Base-by-base conservation (phyloP, 176 grass and related monocot genomes). In the Rhynchospora breviuscula region DNA sequence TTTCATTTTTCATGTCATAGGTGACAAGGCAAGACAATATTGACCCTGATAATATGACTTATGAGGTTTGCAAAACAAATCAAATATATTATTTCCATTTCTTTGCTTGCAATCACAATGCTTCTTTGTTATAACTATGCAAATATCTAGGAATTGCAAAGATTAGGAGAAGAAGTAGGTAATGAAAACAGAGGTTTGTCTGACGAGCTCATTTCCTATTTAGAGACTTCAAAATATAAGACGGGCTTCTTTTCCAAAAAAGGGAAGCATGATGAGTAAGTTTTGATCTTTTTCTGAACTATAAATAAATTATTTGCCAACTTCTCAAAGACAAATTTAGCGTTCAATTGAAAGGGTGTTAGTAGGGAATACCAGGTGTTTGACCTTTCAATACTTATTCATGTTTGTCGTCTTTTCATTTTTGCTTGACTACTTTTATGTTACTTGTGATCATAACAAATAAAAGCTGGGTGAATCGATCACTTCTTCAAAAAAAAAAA, bases 11-110 rank as follows among this genome's bases (percentile, higher is more conserved):
- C 31, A 25, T 49, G 74, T 65, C 23, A 68, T 82, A 94, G 94
- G 63, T 21, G 33, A 63, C 83, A 26, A 85, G 84, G 51, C 91
- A 87, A 64, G 91, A 90, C 51, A 60, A 82, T 25, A 87, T 85
- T 21, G 85, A 97, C 78, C 90, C 91, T 64, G 91, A 97, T 81
- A 87, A 80, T 84, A 94, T 97, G 94, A 94, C 94, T 73, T 97
- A 94, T 71, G 94, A 97, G 94, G 94, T 92, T 83, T 69, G 85
- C 91, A 59, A 76, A 59, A 29, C 43, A 73, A 49, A 69, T 8
- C 29, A 44, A 64, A 81, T 63, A 14, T 80, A 31, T 70, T 29
- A 19, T 12, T 45, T 69, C 79, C 71, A 86, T 83, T 19, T 78
- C 67, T 71, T 40, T 21, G 22, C 73, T 54, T 57, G 73, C 22